Evolutionary conservation across 352 stramenopile genomes (phyloP), one percentile per base, ranked within the genome.

Genomic region (Porosira glacialis): DNA sequence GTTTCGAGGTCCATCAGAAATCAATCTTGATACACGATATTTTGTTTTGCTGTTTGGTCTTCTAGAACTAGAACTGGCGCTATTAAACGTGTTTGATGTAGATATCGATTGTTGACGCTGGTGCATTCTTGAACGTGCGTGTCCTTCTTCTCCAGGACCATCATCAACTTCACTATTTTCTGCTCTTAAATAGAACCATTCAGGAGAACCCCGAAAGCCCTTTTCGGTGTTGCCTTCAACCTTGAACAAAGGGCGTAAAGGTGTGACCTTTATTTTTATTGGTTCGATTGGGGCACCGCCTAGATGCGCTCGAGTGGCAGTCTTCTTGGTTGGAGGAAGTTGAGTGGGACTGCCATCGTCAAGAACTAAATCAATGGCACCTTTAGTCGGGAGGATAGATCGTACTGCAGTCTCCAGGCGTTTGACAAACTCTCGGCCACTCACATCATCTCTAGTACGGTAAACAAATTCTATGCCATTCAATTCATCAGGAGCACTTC

Each of bases 401-500:
- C 78, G 64, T 26, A 92, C 56, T 8, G 83, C 70, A 52, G 70
- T 76, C 48, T 80, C 72, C 8, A 92, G 61, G 19, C 82, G 59
- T 22, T 75, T 55, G 17, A 75, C 81, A 75, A 92, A 90, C 48
- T 86, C 63, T 52, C 83, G 77, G 22, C 90, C 76, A 27, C 76
- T 71, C 4, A 87, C 69, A 62, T 60, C 80, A 8, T 58, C 79
- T 30, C 70, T 64, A 33, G 80, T 75, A 49, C 83, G 75, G 55
- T 92, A 90, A 21, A 92, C 77, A 57, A 90, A 92, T 27, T 87
- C 86, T 45, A 78, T 75, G 7, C 59, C 59, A n/a, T n/a, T n/a
- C 19, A 93, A 63, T 52, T 93, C 84, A 65, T 93, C 84, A 28
- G 87, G 84, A 13, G 87, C 87, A n/a, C 81, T 79, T 10, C 87